Evolutionary conservation across 2,329 filamentous ascomycete genomes (phyloP).

Genomic region (Fusarium nanum): DNA sequence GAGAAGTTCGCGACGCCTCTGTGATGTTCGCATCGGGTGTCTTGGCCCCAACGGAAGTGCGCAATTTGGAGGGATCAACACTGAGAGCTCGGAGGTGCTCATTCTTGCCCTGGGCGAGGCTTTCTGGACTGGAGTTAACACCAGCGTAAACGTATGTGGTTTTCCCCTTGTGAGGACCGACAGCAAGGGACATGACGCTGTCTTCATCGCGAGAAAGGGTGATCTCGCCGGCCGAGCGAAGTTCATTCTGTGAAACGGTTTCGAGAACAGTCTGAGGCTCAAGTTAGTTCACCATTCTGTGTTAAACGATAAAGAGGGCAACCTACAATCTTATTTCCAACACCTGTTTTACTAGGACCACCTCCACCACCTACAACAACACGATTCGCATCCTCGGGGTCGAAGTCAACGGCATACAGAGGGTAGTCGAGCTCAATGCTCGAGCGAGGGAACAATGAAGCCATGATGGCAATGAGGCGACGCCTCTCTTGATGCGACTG

Average conservation of each 20-base stretch:
- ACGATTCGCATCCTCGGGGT: constrained; percentile 79
- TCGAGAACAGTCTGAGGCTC: constrained; percentile 75
- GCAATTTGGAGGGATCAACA: constrained; percentile 59
- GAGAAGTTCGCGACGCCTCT: constrained; percentile 63
- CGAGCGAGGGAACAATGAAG: constrained; percentile 60
- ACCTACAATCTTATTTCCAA: constrained; percentile 87
- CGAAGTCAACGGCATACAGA: constrained; percentile 88
- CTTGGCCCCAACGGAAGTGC: constrained; percentile 47
- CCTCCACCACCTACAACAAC: constrained; percentile 89
- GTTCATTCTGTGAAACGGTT: constrained; percentile 70
- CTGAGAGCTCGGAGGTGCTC: constrained; percentile 84
- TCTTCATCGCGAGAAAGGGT: constrained; percentile 87
- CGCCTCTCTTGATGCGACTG: constrained; percentile 14
- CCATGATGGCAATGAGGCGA: constrained; percentile 48
- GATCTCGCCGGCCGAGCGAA: constrained; percentile 76
- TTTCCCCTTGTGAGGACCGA: constrained; percentile 70
- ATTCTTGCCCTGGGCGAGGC: constrained; percentile 81
- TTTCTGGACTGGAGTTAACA: constrained; percentile 82
- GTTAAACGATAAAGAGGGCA: background rate
- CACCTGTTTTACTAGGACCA: constrained; percentile 81
- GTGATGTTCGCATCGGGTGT: constrained; percentile 55
- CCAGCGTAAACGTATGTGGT: constrained; percentile 73
- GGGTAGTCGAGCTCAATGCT: constrained; percentile 82
- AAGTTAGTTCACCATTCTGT: constrained; percentile 20
- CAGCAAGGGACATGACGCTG: constrained; percentile 84